A percentile compares a stretch with the other conserved stretches of the same genome.
Conservation (phyloP, 1,284 basidiomycete species). For the Ustilago crameri region DNA sequence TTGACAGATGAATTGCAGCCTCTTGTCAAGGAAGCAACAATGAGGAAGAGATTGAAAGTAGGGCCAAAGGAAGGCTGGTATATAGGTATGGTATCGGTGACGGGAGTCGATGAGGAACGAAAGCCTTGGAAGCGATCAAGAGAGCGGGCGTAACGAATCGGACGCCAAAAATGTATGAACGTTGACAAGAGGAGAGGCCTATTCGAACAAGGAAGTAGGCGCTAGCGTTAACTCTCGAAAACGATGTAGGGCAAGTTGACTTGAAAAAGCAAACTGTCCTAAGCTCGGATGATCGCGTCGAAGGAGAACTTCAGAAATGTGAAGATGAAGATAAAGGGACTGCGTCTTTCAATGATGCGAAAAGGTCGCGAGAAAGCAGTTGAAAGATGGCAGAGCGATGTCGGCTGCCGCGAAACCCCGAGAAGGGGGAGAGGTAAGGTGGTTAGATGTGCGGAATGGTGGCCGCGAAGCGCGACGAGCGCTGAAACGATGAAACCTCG, state of each 20-base stretch:
- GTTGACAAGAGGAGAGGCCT: conserved; percentile 11
- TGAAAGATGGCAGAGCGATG: conserved; percentile 44
- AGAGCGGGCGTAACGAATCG: conserved; percentile 53
- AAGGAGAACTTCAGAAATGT: neutral
- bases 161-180: conserved; percentile 25
- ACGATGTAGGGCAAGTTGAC: conserved; percentile 12
- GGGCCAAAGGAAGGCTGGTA: conserved; percentile 11
- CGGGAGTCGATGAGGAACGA: neutral
- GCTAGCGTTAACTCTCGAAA: neutral
- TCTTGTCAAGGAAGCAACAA: conserved; percentile 10
- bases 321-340: neutral
- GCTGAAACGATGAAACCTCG: conserved; percentile 16
- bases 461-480: conserved; percentile 25
- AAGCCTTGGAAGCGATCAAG: conserved; percentile 12
- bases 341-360: conserved; percentile 17
- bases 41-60: neutral
- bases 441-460: conserved; percentile 2
- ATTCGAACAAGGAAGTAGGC: neutral
- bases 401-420: conserved; percentile 36
- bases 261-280: conserved; percentile 3
- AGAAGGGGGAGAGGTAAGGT: conserved; percentile 1
- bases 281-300: conserved; percentile 26
- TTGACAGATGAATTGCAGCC: conserved; percentile 17
- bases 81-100: conserved; percentile 19
- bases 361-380: conserved; percentile 26